Conservation (phyloP, 1,284 basidiomycete species). For the Pseudozyma pruni region DNA sequence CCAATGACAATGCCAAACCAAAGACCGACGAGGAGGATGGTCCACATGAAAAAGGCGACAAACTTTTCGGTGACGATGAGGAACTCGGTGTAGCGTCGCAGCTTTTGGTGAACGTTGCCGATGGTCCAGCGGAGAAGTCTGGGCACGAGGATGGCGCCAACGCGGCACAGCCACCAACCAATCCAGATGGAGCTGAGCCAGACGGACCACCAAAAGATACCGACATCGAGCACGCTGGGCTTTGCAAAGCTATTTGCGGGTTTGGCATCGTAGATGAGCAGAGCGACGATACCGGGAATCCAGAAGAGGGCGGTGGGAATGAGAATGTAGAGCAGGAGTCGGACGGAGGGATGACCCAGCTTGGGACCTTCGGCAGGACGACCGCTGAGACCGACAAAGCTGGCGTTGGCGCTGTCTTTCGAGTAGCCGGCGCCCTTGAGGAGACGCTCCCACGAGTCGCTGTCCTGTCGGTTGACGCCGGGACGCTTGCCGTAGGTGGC, state of each 20-base stretch:
- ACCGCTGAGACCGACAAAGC: conserved; percentile 48
- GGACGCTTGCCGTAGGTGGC: conserved; percentile 23
- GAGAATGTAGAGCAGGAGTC: conserved; percentile 41
- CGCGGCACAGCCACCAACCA: conserved; percentile 85
- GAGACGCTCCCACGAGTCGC: conserved; percentile 49
- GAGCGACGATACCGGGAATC: conserved; percentile 75
- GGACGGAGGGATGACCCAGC: conserved; percentile 29
- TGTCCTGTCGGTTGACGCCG: conserved; percentile 33
- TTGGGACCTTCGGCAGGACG: conserved; percentile 6
- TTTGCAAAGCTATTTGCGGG: conserved; percentile 71
- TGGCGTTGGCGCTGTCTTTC: conserved; percentile 32
- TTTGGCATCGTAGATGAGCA: conserved; percentile 73
- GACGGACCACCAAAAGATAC: conserved; percentile 84
- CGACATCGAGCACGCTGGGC: conserved; percentile 72
- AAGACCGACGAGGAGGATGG: conserved; percentile 73
- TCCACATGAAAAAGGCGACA: conserved; percentile 78
- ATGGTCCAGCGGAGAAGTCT: conserved; percentile 27
- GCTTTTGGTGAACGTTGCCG: conserved; percentile 65
- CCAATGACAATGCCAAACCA: conserved; percentile 61
- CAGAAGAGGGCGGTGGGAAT: conserved; percentile 55
- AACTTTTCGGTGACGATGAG: conserved; percentile 70
- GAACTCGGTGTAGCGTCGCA: conserved; percentile 75
- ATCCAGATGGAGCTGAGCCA: conserved; percentile 83
- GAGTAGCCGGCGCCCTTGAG: conserved; percentile 50
- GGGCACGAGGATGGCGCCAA: conserved; percentile 72